Evolutionary conservation across 108 stramenopile genomes (phyloP).

Genomic region (Skeletonema grethae): DNA sequence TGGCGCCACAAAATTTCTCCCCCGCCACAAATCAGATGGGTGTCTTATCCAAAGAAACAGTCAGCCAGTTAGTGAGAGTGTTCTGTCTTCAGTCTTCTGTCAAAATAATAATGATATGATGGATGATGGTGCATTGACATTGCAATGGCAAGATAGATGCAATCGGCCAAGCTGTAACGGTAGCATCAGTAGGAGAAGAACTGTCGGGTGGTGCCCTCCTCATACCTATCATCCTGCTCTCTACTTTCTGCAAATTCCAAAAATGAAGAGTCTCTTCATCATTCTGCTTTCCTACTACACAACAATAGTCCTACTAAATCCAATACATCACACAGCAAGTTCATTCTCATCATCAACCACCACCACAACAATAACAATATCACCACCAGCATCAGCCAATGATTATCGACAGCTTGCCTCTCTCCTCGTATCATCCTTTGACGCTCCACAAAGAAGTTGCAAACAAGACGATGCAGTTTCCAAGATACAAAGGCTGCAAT

Average conservation of each 20-base stretch:
- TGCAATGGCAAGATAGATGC: too few relatives aligned
- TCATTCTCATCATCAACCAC: background rate
- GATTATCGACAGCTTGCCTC: slow-evolving; percentile 41
- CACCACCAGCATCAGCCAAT: slow-evolving; percentile 27
- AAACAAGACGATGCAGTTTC: background rate
- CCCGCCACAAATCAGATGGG: too few relatives aligned
- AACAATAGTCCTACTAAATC: background rate
- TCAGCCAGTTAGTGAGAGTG: too few relatives aligned
- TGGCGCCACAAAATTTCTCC: too few relatives aligned
- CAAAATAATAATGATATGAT: too few relatives aligned
- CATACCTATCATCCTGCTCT: too few relatives aligned
- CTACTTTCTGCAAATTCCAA: background rate
- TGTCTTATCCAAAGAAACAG: too few relatives aligned
- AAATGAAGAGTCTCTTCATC: background rate
- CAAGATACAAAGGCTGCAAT: slow-evolving; percentile 22
- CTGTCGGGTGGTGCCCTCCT: too few relatives aligned
- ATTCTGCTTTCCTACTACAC: background rate
- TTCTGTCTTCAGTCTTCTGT: too few relatives aligned
- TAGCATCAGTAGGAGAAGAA: too few relatives aligned
- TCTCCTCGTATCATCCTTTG: slow-evolving; percentile 43
- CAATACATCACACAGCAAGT: background rate
- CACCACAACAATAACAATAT: slow-evolving; percentile 4
- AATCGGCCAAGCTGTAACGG: too few relatives aligned
- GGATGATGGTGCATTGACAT: too few relatives aligned
- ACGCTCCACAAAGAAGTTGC: slow-evolving; percentile 13